Conservation (phyloP, 177 flowering plant species). For the Vitis hybrid region DNA sequence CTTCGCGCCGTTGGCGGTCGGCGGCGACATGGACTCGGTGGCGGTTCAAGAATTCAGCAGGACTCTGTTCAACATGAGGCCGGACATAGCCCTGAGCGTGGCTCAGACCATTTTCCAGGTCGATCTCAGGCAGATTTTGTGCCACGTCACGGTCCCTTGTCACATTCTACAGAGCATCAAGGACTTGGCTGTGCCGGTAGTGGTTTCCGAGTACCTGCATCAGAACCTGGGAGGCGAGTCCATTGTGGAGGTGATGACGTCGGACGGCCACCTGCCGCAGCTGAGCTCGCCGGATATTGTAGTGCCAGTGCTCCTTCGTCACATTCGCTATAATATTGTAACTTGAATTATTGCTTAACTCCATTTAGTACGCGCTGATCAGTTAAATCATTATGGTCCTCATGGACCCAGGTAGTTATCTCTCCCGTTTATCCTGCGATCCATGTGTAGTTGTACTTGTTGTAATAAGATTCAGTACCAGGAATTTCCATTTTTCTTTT, state of each 20-base stretch:
- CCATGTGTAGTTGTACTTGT: no score
- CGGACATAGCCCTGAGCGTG: conserved; percentile 78
- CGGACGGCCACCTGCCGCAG: conserved; percentile 91
- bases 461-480: no score
- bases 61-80: conserved; percentile 88
- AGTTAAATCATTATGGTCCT: not conserved
- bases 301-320: conserved; percentile 73
- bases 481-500: no score
- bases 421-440: no score
- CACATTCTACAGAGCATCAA: conserved; percentile 80
- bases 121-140: conserved; percentile 52
- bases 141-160: conserved; percentile 71
- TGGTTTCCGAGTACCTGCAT: conserved; percentile 78
- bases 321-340: conserved; percentile 62
- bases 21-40: conserved; percentile 85
- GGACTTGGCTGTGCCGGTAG: conserved; percentile 88
- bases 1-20: conserved; percentile 78
- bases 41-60: conserved; percentile 91
- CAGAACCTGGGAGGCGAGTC: conserved; percentile 64
- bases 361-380: not conserved
- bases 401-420: no score
- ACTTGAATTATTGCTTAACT: conserved; percentile 6
- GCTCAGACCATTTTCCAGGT: conserved; percentile 66
- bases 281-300: conserved; percentile 82
- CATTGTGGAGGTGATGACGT: conserved; percentile 76